These are phyloP conservation scores for Tulasnella sp. DNA, from an alignment of 768 basidiomycete genomes.

Conservation along the genomic window DNA sequence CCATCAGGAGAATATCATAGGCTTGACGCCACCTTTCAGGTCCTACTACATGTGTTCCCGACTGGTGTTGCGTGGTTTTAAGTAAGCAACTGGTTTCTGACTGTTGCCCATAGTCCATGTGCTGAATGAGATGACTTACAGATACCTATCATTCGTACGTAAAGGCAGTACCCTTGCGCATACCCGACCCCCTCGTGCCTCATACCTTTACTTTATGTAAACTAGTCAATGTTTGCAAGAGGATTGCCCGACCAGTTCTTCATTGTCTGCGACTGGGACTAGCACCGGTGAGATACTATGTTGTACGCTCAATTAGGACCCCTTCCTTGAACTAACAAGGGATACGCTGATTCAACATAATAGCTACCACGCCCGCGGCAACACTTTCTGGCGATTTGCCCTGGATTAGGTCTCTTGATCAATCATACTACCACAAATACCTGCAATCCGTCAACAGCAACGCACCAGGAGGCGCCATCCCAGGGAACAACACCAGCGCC, in stretches of 20 bases:
- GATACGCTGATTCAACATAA: no score
- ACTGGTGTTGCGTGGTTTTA: slow-evolving; percentile 28
- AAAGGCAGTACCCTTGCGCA: neutral
- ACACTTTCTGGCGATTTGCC: no score
- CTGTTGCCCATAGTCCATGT: no score
- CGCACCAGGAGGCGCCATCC: neutral
- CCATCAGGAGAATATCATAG: neutral
- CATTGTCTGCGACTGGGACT: slow-evolving; percentile 16
- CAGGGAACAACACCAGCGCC: neutral
- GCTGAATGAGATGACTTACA: no score
- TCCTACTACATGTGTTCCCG: slow-evolving; percentile 38
- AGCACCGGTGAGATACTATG: slow-evolving; percentile 23
- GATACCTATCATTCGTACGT: no score
- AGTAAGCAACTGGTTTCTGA: no score
- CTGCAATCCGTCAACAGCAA: neutral
- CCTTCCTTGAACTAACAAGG: no score
- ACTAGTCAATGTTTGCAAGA: slow-evolving; percentile 11
- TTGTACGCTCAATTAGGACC: no score
- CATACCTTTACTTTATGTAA: neutral
- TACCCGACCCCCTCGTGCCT: no score
- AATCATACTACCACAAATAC: no score
- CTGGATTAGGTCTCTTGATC: no score
- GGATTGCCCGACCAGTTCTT: slow-evolving; percentile 20
- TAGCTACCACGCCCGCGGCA: no score
- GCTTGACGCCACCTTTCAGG: slow-evolving; percentile 25